These are phyloP conservation scores for Lenwebbia sp. DNA, from an alignment of 345 rosid genomes.

Conservation along the genomic window DNA sequence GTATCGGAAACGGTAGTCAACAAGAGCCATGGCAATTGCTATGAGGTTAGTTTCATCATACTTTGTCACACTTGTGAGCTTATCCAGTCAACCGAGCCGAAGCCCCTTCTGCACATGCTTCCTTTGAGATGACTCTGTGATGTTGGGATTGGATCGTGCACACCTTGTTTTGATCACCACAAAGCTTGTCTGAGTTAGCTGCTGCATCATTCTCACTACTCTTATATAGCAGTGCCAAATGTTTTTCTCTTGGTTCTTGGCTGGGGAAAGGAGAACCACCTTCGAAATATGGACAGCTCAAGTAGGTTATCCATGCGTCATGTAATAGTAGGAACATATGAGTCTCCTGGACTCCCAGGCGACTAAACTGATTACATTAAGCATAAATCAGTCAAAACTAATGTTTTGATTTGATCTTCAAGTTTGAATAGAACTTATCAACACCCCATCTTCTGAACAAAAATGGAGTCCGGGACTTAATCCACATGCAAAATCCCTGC, in stretches of 20 bases:
- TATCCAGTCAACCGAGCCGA: not conserved
- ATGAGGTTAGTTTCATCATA: not conserved
- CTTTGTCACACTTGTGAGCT: not conserved
- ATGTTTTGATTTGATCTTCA: not conserved
- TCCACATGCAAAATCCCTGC: not conserved
- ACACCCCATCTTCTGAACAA: not conserved
- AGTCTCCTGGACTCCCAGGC: not conserved
- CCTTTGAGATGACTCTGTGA: not conserved
- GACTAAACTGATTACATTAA: not conserved
- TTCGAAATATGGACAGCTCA: not conserved
- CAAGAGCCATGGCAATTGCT: not conserved
- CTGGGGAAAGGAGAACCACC: not conserved
- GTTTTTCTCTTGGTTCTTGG: not conserved
- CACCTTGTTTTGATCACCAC: not conserved
- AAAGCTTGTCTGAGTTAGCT: not conserved
- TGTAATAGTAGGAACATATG: not conserved
- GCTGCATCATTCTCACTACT: not conserved
- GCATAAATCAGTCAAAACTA: not conserved
- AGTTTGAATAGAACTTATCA: not conserved
- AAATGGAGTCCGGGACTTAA: not conserved
- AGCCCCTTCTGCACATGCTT: not conserved
- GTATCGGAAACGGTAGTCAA: not conserved
- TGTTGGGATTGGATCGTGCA: not conserved
- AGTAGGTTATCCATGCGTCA: not conserved
- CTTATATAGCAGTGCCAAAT: not conserved